Base-by-base conservation (phyloP, 2,329 filamentous ascomycete genomes). In the Fusarium miscanthi region DNA sequence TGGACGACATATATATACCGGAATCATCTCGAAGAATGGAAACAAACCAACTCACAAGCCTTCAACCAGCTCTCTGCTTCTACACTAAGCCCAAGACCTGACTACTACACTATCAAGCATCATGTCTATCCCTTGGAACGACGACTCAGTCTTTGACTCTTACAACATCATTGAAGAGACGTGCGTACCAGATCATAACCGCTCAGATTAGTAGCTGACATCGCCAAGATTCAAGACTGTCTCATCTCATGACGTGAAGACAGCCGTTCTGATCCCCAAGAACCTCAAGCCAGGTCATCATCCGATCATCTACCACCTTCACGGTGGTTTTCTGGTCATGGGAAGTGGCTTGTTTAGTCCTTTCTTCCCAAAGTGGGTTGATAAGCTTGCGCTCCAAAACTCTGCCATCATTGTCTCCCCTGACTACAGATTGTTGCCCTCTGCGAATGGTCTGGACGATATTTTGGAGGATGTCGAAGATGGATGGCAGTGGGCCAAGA, bases 381-480 rank as follows among this genome's bases (percentile, higher is more conserved):
- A 72, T 27, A 67, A 74, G 3, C 59, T 80, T 4, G 78, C 77
- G 6, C 54, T 74, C 2, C 59, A 77, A 46, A 52, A 78, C 2
- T 70, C 68, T 1, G 78, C 74, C 12, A 70, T 79, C 1, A 72
- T 80, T 8, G 48, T 80, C 1, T 79, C 76, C 1, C 66, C 77
- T 1, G 76, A 80, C 33, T 73, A 78, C 25, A 72, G 77, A 1
- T 70, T 80, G 0, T 54, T 76, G 3, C 78, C 78, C 6, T 71
- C 76, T 8, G 49, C 64, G 4, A 76, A 78, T 51, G 74, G 77
- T 6, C 54, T 77, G 2, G 72, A 70, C 1, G 78, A 80, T 25
- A n/a, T 77, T 1, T 64, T 78, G 0, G 74, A 74, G 6, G 78
- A 80, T 46, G 27, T 79, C 4, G 74, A 78, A 25, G 76, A 78